Conservation (phyloP, 1,284 basidiomycete species). For the Thecaphora frezii region DNA sequence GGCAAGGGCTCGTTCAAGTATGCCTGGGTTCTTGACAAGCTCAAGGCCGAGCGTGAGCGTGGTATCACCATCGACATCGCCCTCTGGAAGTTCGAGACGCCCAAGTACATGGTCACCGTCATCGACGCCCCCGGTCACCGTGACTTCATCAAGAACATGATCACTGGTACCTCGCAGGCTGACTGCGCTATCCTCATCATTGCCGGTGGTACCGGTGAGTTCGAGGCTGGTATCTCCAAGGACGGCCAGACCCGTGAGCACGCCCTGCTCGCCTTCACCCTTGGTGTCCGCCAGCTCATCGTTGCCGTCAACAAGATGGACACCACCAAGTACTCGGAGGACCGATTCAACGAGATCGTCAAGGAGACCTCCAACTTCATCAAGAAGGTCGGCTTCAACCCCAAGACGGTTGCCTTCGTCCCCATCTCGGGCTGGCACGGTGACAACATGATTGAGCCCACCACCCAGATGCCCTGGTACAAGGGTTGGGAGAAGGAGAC, state of each 20-base stretch:
- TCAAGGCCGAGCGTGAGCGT: slow-evolving; percentile 98
- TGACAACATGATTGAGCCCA: slow-evolving; percentile 97
- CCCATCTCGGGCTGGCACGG: slow-evolving; percentile 99
- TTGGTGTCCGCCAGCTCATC: slow-evolving; percentile 99
- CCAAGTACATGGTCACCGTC: slow-evolving; percentile 68
- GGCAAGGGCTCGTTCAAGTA: slow-evolving; percentile 98
- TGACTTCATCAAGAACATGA: slow-evolving; percentile 96
- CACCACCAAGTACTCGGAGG: slow-evolving; percentile 97
- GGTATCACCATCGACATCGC: slow-evolving; percentile 99
- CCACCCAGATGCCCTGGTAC: slow-evolving; percentile 92
- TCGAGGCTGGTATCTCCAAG: slow-evolving; percentile 99
- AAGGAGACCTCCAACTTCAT: slow-evolving; percentile 99
- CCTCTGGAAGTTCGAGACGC: slow-evolving; percentile 60
- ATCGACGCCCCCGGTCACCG: slow-evolving; percentile 99
- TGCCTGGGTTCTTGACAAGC: slow-evolving; percentile 99
- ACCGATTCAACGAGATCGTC: slow-evolving; percentile 99
- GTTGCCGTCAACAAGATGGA: slow-evolving; percentile 99
- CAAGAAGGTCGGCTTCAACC: slow-evolving; percentile 99
- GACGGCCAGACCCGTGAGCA: slow-evolving; percentile 99
- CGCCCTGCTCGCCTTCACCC: slow-evolving; percentile 98
- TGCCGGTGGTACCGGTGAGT: slow-evolving; percentile 97
- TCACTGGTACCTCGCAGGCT: slow-evolving; percentile 91
- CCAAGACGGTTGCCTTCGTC: slow-evolving; percentile 96
- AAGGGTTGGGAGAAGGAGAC: slow-evolving; percentile 76
- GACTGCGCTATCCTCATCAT: slow-evolving; percentile 99